phyloP scores from a whole-genome alignment of 2,329 filamentous ascomycete genomes.

The Botrytis aclada region DNA sequence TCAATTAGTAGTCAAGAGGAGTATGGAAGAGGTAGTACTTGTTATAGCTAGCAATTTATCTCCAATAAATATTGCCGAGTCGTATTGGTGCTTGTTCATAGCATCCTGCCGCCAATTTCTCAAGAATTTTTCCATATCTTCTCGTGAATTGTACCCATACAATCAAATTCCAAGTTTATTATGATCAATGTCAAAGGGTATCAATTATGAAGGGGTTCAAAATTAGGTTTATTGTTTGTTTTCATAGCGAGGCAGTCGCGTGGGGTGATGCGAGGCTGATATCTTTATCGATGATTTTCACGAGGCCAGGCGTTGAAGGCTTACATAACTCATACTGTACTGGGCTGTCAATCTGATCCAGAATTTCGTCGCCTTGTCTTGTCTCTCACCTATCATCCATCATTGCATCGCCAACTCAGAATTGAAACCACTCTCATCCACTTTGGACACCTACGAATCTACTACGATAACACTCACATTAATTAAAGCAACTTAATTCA shows the following conservation, averaged over 20 bases:
- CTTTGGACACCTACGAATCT: neutral
- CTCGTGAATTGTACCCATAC: neutral
- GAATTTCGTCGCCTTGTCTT: constrained; percentile 4
- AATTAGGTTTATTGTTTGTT: constrained; percentile 7
- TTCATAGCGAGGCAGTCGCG: constrained; percentile 7
- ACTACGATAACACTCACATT: neutral
- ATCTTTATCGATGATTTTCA: neutral
- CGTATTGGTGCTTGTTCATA: constrained; percentile 92
- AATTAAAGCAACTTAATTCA: constrained; percentile 16
- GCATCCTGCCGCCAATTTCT: constrained; percentile 94
- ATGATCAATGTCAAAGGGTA: neutral
- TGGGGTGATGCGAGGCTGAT: constrained; percentile 22
- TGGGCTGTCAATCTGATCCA: neutral
- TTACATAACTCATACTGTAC: neutral
- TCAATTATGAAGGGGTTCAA: neutral
- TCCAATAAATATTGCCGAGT: constrained; percentile 93
- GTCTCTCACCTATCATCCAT: neutral
- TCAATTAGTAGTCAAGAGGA: constrained; percentile 6
- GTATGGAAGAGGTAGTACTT: constrained; percentile 52
- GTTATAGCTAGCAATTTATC: constrained; percentile 96
- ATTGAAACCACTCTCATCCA: neutral
- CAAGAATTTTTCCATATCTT: constrained; percentile 85
- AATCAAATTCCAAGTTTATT: neutral
- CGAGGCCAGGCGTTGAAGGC: neutral
- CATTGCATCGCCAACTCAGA: constrained; percentile 1